phyloP scores from a whole-genome alignment of 306 rosid species.

The Sicyos edulis region DNA sequence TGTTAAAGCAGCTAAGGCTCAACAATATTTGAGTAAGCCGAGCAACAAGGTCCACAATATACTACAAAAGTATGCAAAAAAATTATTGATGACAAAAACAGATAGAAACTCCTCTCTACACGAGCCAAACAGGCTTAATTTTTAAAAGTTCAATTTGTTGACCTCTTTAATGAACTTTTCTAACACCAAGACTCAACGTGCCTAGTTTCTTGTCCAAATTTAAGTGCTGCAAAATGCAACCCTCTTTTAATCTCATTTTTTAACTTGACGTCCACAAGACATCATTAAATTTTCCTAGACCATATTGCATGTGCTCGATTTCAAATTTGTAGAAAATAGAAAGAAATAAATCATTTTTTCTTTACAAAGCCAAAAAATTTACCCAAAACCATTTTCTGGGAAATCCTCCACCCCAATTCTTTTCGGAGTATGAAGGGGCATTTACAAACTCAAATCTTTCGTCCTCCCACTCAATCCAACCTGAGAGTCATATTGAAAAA shows the following conservation, averaged over 20 bases:
- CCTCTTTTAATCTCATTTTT: conserved; percentile 1
- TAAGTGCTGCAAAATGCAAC: not conserved
- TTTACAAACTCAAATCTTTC: conserved; percentile 82
- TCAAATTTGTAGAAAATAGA: conserved; percentile 11
- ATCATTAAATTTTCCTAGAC: conserved; percentile 4
- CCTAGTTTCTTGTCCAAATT: conserved; percentile 14
- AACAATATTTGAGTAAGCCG: not conserved
- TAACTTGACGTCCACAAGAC: not conserved
- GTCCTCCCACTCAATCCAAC: conserved; percentile 99
- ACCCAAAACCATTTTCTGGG: conserved; percentile 99
- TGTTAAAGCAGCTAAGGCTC: conserved; percentile 12
- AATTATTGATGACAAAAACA: too few relatives aligned
- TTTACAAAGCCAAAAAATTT: conserved; percentile 22
- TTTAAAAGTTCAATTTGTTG: not conserved
- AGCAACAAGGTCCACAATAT: conserved; percentile 1
- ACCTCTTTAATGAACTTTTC: conserved; percentile 3
- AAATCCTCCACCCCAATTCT: conserved; percentile 97
- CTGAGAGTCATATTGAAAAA: conserved; percentile 52
- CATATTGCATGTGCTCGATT: not conserved
- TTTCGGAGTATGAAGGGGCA: conserved; percentile 91
- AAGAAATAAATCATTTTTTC: not conserved
- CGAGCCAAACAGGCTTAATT: not conserved
- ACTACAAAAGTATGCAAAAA: too few relatives aligned
- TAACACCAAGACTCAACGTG: not conserved
- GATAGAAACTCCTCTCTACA: not conserved